phyloP scores from a whole-genome alignment of 1,284 basidiomycete genomes.

The Malassezia slooffiae region DNA sequence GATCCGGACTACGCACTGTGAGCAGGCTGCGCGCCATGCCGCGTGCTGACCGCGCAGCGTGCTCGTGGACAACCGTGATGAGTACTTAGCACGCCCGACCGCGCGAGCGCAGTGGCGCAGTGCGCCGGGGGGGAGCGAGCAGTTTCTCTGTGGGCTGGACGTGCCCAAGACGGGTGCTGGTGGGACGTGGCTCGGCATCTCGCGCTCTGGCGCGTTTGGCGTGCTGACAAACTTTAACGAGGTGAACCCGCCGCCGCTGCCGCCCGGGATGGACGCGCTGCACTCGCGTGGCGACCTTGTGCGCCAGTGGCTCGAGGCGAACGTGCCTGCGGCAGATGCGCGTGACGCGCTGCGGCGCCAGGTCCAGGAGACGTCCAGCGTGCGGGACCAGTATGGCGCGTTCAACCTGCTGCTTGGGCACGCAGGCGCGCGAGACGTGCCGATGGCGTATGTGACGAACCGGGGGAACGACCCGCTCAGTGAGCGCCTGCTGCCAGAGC shows the following conservation, averaged over 20 bases:
- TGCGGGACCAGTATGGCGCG: not conserved
- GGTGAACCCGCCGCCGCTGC: not conserved
- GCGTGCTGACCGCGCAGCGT: not conserved
- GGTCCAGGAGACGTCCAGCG: not conserved
- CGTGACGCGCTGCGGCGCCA: not conserved
- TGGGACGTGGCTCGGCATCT: constrained; percentile 12
- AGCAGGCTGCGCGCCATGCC: not conserved
- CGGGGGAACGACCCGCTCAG: constrained; percentile 1
- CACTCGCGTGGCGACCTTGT: constrained; percentile 11
- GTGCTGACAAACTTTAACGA: constrained; percentile 11
- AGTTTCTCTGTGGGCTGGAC: constrained; percentile 10
- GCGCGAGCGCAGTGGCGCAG: constrained; percentile 6
- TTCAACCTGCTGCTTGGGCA: constrained; percentile 9
- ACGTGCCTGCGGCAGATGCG: not conserved
- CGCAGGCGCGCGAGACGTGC: not conserved
- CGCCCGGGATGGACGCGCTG: not conserved
- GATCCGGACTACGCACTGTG: constrained; percentile 12
- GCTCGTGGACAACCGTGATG: constrained; percentile 10
- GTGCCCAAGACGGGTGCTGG: not conserved
- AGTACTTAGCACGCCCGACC: constrained; percentile 7
- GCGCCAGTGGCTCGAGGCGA: constrained; percentile 1
- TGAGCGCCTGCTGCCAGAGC: not conserved
- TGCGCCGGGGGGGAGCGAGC: not conserved
- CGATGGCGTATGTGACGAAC: constrained; percentile 9
- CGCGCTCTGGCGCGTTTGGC: constrained; percentile 3